Base-by-base conservation (phyloP, 2,329 filamentous ascomycete species). In the Aspergillus puulaauensis region DNA sequence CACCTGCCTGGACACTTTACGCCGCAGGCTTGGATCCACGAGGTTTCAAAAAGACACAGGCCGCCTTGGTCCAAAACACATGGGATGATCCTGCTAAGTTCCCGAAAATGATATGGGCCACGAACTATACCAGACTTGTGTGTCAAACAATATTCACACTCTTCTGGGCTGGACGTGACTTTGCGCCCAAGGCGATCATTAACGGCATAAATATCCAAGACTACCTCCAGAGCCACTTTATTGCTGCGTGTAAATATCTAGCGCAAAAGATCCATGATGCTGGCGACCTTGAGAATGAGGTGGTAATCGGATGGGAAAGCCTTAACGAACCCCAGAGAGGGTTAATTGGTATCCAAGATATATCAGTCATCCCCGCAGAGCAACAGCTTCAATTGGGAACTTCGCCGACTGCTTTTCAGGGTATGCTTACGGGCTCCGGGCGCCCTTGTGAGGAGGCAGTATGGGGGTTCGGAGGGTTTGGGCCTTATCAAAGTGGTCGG, bases 21-120 rank as follows among this genome's bases (percentile, higher is more conserved):
- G 95, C 96, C 24, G 93, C 90, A 64, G 95, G 95, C 8, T 80
- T 99, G 47, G 91, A 99, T 70, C 95, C 95, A 0, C 83, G 88
- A 72, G 87, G 84, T 64, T 97, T 99, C 69, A 86, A 87, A 52
- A 86, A 85, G 19, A 99, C 93, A 14, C 90, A 97, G 75, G 93
- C 93, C 4, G 91, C 95, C 39, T 84, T 98, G 59, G 93, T 99
- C 6, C 95, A 99, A 53, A 99, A 98, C 69, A 96, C 90, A 2
- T 97, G 91, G 70, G 87, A 90, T 9, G 84, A 96, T 19, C 91
- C 93, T 8, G 87, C 87, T 24, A 83, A 88, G 1, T 99, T 93
- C 64, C 95, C 95, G 23, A 98, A 97, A 78, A 99, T 99, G 96
- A 93, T 98, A 57, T 99, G 95, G 95, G 92, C 93, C 15, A 98